phyloP scores from a whole-genome alignment of 2,329 filamentous ascomycete species.

The Penicillium hesseltinei region DNA sequence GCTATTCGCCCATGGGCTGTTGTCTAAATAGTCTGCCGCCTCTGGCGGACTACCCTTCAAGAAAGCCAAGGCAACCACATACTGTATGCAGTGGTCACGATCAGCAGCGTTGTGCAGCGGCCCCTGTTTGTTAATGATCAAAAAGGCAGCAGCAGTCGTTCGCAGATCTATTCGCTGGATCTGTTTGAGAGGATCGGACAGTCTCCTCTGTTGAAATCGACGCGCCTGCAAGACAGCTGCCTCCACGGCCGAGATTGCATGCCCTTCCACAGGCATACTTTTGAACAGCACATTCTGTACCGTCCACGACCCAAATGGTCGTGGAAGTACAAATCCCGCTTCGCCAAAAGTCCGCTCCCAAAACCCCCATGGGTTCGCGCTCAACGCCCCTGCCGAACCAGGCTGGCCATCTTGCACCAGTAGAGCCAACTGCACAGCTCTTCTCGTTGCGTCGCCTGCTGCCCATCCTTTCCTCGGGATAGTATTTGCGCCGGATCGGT shows the following conservation, averaged over 20 bases:
- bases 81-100: slow-evolving; percentile 40
- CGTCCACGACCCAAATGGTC: slow-evolving; percentile 22
- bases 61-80: slow-evolving; percentile 33
- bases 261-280: slow-evolving; percentile 34
- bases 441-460: slow-evolving; percentile 42
- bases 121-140: slow-evolving; percentile 37
- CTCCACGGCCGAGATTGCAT: slow-evolving; percentile 36
- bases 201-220: slow-evolving; percentile 12
- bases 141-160: slow-evolving; percentile 29
- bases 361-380: slow-evolving; percentile 38
- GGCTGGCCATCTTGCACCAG: slow-evolving; percentile 29
- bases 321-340: slow-evolving; percentile 17
- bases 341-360: slow-evolving; percentile 26
- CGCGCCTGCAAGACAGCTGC: slow-evolving; percentile 25
- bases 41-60: slow-evolving; percentile 30
- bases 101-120: slow-evolving; percentile 32
- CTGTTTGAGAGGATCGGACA: slow-evolving; percentile 14
- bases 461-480: slow-evolving; percentile 46
- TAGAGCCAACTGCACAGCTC: slow-evolving; percentile 40
- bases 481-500: slow-evolving; percentile 35
- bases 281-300: slow-evolving; percentile 29
- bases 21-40: slow-evolving; percentile 30
- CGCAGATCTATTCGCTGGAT: slow-evolving; percentile 30
- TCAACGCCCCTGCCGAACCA: slow-evolving; percentile 33
- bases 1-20: slow-evolving; percentile 24